Evolutionary conservation across 2,329 filamentous ascomycete species (phyloP).

Genomic region (Calycina marina): DNA sequence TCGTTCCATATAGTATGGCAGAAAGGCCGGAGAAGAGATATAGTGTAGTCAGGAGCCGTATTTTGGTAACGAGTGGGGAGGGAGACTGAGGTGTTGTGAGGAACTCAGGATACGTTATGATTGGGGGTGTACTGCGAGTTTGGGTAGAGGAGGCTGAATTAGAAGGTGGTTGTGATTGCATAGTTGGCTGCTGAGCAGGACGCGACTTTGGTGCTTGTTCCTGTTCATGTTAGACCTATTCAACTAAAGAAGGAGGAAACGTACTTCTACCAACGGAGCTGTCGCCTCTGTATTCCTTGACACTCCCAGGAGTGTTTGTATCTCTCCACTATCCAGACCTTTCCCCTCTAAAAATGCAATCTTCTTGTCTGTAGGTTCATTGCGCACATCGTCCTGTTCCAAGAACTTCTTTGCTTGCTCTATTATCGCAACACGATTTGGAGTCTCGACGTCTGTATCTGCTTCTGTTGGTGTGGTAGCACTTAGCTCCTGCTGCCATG

Average conservation of each 20-base stretch:
- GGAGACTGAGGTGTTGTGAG: constrained; percentile 40
- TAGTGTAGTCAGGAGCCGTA: constrained; percentile 41
- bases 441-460: constrained; percentile 3
- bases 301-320: constrained; percentile 46
- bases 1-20: constrained; percentile 55
- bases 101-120: constrained; percentile 59
- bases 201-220: too few relatives aligned
- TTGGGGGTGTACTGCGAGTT: constrained; percentile 30
- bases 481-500: constrained; percentile 15
- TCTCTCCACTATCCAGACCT: constrained; percentile 51
- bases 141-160: constrained; percentile 29
- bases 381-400: constrained; percentile 54
- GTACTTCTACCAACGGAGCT: constrained; percentile 3
- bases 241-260: too few relatives aligned
- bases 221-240: too few relatives aligned
- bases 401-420: constrained; percentile 66
- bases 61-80: constrained; percentile 47
- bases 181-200: not conserved
- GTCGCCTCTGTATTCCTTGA: constrained; percentile 17
- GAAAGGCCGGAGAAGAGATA: constrained; percentile 42
- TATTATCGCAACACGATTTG: constrained; percentile 25
- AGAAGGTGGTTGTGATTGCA: constrained; percentile 3
- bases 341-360: constrained; percentile 64
- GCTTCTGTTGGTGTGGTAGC: constrained; percentile 2
- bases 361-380: constrained; percentile 59